Base-by-base conservation (phyloP, 163 green algal genomes). In the Coccomyxa subellipsoidea region DNA sequence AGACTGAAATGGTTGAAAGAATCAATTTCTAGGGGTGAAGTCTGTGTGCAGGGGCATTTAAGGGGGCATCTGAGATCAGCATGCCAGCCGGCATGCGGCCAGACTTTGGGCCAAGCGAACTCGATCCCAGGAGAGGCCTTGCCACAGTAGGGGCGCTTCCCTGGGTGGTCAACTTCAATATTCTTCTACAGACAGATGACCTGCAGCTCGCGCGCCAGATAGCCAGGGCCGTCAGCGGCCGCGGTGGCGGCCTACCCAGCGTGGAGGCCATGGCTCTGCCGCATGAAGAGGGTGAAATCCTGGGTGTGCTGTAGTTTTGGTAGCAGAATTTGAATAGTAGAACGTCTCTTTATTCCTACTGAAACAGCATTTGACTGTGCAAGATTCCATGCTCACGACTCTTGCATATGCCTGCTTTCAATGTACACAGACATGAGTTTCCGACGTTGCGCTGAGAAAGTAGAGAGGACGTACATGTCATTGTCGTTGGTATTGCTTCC, bases 91-190 rank as follows among this genome's bases (percentile, higher is more conserved):
- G 12, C 29, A 0, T 39, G 25, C 25, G 25, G 25, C 91, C 91
- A 21, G 88, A 92, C 78, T 82, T 82, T 38, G 91, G 91, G 0
- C 91, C 91, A 0, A 1, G 21, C 18, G 25, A n/a, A 2, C 77
- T 80, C 18, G 40, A 85, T 9, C 34, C 88, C 23, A 35, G 75
- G 38, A 54, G 40, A 25, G 94, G 94, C 29, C 70, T 96, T 27
- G 84, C 83, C 15, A 90, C 88, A 6, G 36, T 97, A 0, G 94
- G 94, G 0, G 93, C 92, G 2, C 80, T 83, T 9, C 89, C 85
- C 25, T 96, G 90, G 92, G 84, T 97, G 12, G 71, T 90, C 3
- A 97, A 97, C 83, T 96, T 88, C 86, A 97, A 97, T 76, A 88
- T 97, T 70, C 89, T 39, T 90, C 73, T 97, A 38, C 38, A 75